A percentile compares a stretch with the other conserved stretches of the same genome.
phyloP scores from a whole-genome alignment of 768 basidiomycete genomes.

The Astraeus odoratus region DNA sequence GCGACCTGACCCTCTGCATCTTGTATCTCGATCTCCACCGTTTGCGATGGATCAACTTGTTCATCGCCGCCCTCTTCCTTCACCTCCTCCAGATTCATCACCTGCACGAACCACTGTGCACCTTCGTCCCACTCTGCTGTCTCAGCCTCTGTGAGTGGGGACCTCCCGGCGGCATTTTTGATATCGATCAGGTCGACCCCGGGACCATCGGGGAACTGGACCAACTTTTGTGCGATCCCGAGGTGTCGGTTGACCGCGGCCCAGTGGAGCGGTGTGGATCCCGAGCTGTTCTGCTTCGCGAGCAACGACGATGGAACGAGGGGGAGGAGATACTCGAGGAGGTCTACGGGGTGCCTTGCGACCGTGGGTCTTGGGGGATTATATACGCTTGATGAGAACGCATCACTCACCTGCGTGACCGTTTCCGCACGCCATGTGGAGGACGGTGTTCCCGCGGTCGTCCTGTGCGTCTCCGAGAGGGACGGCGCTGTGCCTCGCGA shows the following conservation, averaged over 20 bases:
- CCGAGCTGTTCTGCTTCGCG: conserved; percentile 55
- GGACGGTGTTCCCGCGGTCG: conserved; percentile 67
- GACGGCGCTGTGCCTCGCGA: conserved; percentile 48
- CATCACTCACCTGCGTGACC: conserved; percentile 69
- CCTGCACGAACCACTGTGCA: conserved; percentile 71
- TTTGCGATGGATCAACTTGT: conserved; percentile 26
- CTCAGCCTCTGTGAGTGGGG: conserved; percentile 80
- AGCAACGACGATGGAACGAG: conserved; percentile 47
- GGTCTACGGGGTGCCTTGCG: conserved; percentile 52
- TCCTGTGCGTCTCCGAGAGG: conserved; percentile 51
- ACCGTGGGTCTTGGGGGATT: conserved; percentile 27
- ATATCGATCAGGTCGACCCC: conserved; percentile 67
- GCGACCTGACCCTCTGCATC: conserved; percentile 67
- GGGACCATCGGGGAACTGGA: conserved; percentile 49
- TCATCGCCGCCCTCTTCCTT: conserved; percentile 27
- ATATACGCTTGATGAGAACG: background rate
- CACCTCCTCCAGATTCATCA: conserved; percentile 66
- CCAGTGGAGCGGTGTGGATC: conserved; percentile 90
- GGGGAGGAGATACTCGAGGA: conserved; percentile 70
- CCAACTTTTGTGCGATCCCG: conserved; percentile 48
- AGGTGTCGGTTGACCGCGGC: conserved; percentile 82
- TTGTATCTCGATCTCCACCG: conserved; percentile 63
- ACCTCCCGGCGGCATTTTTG: conserved; percentile 65
- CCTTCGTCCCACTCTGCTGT: conserved; percentile 78
- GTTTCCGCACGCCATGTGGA: conserved; percentile 88